Base-by-base conservation (phyloP, 768 basidiomycete species). In the Suillus paluster region DNA sequence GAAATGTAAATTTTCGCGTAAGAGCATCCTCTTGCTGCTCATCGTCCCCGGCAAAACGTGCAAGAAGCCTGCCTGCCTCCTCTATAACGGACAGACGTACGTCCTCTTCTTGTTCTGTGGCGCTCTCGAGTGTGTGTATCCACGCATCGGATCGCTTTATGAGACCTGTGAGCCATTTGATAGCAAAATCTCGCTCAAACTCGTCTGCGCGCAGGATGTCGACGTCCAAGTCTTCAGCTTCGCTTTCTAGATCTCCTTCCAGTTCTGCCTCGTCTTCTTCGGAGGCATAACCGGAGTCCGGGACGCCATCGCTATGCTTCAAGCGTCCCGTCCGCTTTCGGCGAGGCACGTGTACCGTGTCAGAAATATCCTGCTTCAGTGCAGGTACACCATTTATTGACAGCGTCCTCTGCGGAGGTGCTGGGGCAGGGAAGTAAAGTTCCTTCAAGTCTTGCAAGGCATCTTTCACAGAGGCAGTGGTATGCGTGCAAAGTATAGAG, bases 241-340 rank as follows among this genome's bases (percentile, higher is more conserved):
- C 48, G 14, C 60, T 68, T 8, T 62, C 68, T 10, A 30, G 45
- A 36, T 48, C 36, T 53, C 74, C 67, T 2, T 70, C 65, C 9
- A 75, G 74, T 2, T 80, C 81, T 1, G 83, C 84, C 1, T 87
- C 86, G 54, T 85, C 87, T 56, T 87, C 87, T 27, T 86, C 88
- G 44, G 89, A 90, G 6, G 89, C 91, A 65, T 92, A 92, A 39
- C 91, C 91, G 12, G 90, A 92, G 73, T 93, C 90, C 1, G 86
- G 86, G 4, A 84, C 79, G 19, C 76, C 75, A 10, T 70, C 73
- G 56, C 82, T 80, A 60, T 80, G 80, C 27, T 79, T 71, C 58
- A 70, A 63, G 36, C 49, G 59, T 11, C 33, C 59, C 15, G 46
- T 62, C 57, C 59, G 70, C 33, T 71, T 65, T 68, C 72, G 58